Evolutionary conservation across 176 grass and related monocot species (phyloP).

Genomic region (Carex cristatella): DNA sequence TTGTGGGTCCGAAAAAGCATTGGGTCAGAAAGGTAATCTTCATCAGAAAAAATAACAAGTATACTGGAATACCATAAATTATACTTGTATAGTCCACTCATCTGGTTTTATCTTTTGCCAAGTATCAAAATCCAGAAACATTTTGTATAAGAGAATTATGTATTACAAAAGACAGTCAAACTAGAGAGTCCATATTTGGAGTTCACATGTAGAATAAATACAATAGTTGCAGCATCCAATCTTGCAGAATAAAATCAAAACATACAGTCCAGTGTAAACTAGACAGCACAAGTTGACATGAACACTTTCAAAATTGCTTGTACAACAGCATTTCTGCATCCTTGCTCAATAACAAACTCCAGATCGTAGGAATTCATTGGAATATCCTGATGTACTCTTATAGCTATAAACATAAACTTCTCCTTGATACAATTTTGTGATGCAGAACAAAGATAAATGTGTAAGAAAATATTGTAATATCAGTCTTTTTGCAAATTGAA

Average conservation of each 20-base stretch:
- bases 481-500: neutral
- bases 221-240: neutral
- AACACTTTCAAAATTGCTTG: neutral
- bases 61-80: neutral
- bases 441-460: neutral
- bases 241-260: constrained; percentile 3
- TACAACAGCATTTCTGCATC: constrained; percentile 1
- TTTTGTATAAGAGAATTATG: neutral
- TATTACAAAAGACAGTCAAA: neutral
- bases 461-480: neutral
- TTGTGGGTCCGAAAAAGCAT: neutral
- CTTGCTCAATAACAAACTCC: neutral
- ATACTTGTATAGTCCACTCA: neutral
- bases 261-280: neutral
- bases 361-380: neutral
- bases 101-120: neutral
- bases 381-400: neutral
- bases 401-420: neutral
- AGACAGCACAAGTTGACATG: neutral
- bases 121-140: neutral
- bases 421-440: constrained; percentile 13
- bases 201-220: constrained; percentile 1
- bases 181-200: neutral
- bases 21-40: neutral
- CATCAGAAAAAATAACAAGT: neutral